phyloP scores from a whole-genome alignment of 2,329 filamentous ascomycete genomes.

The Ophiostoma himal-ulmi region DNA sequence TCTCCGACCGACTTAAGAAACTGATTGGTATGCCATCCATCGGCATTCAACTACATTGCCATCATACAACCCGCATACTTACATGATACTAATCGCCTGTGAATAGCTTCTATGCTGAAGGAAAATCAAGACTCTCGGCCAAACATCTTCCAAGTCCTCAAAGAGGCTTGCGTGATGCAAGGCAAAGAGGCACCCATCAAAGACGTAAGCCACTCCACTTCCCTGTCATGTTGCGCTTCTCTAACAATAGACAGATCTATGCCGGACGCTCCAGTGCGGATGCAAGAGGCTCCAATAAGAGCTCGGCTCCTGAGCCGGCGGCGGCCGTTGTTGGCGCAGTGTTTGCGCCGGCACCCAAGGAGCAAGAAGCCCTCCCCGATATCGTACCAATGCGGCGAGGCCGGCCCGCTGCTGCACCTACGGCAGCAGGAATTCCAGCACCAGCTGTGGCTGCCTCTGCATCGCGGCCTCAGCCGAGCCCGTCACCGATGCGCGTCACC shows the following conservation, averaged over 20 bases:
- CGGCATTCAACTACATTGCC: not conserved
- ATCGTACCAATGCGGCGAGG: constrained; percentile 92
- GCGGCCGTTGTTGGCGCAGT: constrained; percentile 69
- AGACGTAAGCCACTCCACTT: constrained; percentile 54
- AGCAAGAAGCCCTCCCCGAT: constrained; percentile 71
- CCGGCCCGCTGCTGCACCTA: constrained; percentile 50
- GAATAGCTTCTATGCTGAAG: constrained; percentile 77
- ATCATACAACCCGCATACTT: not conserved
- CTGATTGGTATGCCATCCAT: constrained; percentile 64
- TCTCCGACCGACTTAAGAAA: constrained; percentile 83
- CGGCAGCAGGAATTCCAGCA: constrained; percentile 32
- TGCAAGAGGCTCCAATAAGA: constrained; percentile 45
- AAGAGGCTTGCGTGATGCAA: constrained; percentile 83
- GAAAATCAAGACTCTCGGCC: constrained; percentile 74
- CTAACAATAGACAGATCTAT: constrained; percentile 56
- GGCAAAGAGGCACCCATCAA: constrained; percentile 79
- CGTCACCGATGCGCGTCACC: constrained; percentile 64
- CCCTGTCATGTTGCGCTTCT: not conserved
- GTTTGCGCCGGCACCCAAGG: constrained; percentile 67
- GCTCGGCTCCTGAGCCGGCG: constrained; percentile 47
- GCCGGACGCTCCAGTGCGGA: constrained; percentile 59
- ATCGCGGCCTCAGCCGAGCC: constrained; percentile 42
- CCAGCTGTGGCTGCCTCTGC: constrained; percentile 33
- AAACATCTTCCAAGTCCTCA: constrained; percentile 89
- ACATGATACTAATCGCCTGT: not conserved